Base-by-base conservation (phyloP, 2,329 filamentous ascomycete species). In the Cryphonectria carpinicola region DNA sequence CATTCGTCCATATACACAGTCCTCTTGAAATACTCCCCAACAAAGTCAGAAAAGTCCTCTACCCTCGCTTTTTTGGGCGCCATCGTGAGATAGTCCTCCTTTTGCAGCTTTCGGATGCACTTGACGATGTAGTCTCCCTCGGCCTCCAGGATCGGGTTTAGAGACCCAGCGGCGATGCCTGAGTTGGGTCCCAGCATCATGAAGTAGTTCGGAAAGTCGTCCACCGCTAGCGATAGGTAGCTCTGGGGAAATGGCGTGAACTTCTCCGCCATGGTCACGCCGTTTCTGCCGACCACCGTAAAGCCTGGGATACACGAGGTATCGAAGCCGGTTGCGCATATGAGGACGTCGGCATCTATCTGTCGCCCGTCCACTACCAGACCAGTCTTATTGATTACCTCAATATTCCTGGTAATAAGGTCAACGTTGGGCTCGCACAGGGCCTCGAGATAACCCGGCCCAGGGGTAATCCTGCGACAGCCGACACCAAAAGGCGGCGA, bases 381-480 rank as follows among this genome's bases (percentile, higher is more conserved):
- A 3, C 65, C 65, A 1, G 74, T 76, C 41, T 75, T 71, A 4
- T 76, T 80, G 54, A 81, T 73, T 13, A 73, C 68, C 4, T 67
- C 69, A 25, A 80, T 76, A 60, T 68, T 68, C 10, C 70, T 70
- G 28, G 69, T 76, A 35, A 75, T 67, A 10, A 78, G 70, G 11
- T 72, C 70, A 5, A 86, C 83, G 63, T 88, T 86, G 14, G 80
- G 77, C 67, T 82, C 73, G 3, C 78, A 78, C 54, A 86, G 76
- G 13, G 80, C 79, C 69, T 84, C 82, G 52, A 84, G 76, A 74
- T 82, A 84, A 7, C 82, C 81, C 63, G 81, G 79, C 0, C 82
- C 83, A 0, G 83, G 83, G 0, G 82, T 81, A 52, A 83, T 79
- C 0, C 81, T 80, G 67, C 78, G 79, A 76, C 78, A 84, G 17